Percentiles rank a stretch among this genome's conserved stretches.
Conservation (phyloP, 768 basidiomycete genomes). For the Podaxis sp. region DNA sequence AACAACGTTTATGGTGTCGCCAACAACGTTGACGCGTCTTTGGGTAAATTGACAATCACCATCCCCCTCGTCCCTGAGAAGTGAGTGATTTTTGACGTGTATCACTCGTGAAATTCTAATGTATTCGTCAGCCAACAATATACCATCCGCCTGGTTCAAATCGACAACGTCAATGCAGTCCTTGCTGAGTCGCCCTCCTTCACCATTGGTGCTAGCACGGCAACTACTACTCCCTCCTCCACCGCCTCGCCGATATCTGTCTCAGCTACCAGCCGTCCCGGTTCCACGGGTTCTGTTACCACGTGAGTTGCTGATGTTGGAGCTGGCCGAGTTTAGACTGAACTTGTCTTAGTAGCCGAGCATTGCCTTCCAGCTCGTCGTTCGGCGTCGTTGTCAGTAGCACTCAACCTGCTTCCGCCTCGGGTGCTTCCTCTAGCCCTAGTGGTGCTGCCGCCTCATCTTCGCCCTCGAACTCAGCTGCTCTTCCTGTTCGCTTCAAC, state of each 20-base stretch:
- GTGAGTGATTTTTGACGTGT: conserved; percentile 29
- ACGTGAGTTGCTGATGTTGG: conserved; percentile 7
- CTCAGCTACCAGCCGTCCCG: not conserved
- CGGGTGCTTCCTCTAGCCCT: conserved; percentile 8
- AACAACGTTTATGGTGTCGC: conserved; percentile 50
- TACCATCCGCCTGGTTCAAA: conserved; percentile 39
- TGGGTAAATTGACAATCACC: conserved; percentile 28
- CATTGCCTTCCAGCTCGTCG: not conserved
- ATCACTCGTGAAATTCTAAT: not conserved
- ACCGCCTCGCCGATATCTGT: conserved; percentile 8
- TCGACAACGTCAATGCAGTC: conserved; percentile 41
- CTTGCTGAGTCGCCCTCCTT: conserved; percentile 38
- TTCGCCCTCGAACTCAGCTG: conserved; percentile 23
- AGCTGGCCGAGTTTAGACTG: not conserved
- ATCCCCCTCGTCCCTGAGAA: conserved; percentile 43
- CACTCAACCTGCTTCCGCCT: conserved; percentile 12
- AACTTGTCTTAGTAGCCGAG: not conserved
- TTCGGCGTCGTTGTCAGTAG: conserved; percentile 17
- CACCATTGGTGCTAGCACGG: conserved; percentile 26
- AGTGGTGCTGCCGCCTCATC: conserved; percentile 16
- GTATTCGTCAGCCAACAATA: conserved; percentile 26
- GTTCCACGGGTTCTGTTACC: not conserved
- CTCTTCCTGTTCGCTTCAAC: conserved; percentile 28
- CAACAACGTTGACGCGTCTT: conserved; percentile 43
- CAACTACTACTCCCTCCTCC: conserved; percentile 6